phyloP scores from a whole-genome alignment of 140 eudicot genomes.

The Flaveria floridana region DNA sequence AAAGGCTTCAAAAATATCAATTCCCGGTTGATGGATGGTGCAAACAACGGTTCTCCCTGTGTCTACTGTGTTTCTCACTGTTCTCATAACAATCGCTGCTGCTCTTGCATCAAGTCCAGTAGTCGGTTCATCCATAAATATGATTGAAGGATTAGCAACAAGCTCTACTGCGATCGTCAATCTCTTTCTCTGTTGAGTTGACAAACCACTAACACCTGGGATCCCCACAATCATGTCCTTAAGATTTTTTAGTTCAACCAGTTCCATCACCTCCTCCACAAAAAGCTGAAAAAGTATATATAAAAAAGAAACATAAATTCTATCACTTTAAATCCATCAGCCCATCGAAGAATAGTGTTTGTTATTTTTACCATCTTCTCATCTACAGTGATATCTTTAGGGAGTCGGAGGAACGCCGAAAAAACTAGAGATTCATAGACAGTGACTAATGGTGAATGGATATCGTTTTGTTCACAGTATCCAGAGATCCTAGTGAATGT shows the following conservation, averaged over 20 bases:
- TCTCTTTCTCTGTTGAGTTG: slow-evolving; percentile 42
- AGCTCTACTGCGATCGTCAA: slow-evolving; percentile 45
- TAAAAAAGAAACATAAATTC: not conserved
- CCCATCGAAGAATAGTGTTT: not conserved
- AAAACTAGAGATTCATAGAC: slow-evolving; percentile 65
- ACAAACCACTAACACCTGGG: slow-evolving; percentile 41
- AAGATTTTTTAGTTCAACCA: slow-evolving; percentile 36
- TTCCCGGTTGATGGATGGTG: slow-evolving; percentile 58
- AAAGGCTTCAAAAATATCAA: slow-evolving; percentile 55
- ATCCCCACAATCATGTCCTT: slow-evolving; percentile 41
- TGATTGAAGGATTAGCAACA: slow-evolving; percentile 44
- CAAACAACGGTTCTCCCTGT: slow-evolving; percentile 52
- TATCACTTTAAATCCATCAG: slow-evolving; percentile 12
- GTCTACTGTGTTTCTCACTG: slow-evolving; percentile 47
- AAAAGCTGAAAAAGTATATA: slow-evolving; percentile 23
- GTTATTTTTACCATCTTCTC: slow-evolving; percentile 51
- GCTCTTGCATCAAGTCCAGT: slow-evolving; percentile 48
- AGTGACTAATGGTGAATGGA: slow-evolving; percentile 75
- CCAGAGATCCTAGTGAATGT: slow-evolving; percentile 80
- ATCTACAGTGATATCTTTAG: slow-evolving; percentile 45
- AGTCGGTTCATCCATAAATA: slow-evolving; percentile 47
- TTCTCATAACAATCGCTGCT: slow-evolving; percentile 53
- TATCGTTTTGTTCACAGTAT: slow-evolving; percentile 80
- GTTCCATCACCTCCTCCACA: slow-evolving; percentile 42
- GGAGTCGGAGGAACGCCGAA: slow-evolving; percentile 84